phyloP scores from a whole-genome alignment of 1,139 yeast species.

The Nakaseomyces kungkrabaensis region DNA sequence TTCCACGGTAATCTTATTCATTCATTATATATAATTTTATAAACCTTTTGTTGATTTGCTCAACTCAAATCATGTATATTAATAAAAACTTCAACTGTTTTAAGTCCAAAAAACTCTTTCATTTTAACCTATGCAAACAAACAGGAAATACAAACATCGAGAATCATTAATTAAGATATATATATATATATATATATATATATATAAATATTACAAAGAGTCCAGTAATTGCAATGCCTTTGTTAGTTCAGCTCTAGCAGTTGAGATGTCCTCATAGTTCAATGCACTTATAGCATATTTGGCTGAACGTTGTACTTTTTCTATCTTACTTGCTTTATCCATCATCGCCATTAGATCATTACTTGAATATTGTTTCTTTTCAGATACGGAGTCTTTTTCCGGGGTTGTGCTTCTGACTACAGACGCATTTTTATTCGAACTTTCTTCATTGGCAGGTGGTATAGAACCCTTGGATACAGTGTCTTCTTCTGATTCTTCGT shows the following conservation, averaged over 20 bases:
- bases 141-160: too few relatives aligned
- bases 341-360: conserved; percentile 18
- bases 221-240: conserved; percentile 46
- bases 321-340: conserved; percentile 21
- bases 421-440: neutral
- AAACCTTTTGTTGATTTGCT: conserved; percentile 11
- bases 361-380: conserved; percentile 7
- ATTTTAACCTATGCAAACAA: neutral
- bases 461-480: neutral
- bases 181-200: neutral
- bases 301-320: conserved; percentile 73
- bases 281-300: conserved; percentile 89
- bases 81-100: conserved; percentile 5
- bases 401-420: conserved; percentile 2
- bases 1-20: conserved; percentile 2
- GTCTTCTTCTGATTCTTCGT: neutral
- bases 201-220: conserved; percentile 1
- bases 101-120: neutral
- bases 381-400: neutral
- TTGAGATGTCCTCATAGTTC: conserved; percentile 76
- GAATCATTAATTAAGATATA: too few relatives aligned
- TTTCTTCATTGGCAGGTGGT: neutral
- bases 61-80: conserved; percentile 17
- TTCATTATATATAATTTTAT: conserved; percentile 3
- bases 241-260: conserved; percentile 69